Conservation (phyloP, 2,329 filamentous ascomycete species). For the Claviceps quebecensis region DNA sequence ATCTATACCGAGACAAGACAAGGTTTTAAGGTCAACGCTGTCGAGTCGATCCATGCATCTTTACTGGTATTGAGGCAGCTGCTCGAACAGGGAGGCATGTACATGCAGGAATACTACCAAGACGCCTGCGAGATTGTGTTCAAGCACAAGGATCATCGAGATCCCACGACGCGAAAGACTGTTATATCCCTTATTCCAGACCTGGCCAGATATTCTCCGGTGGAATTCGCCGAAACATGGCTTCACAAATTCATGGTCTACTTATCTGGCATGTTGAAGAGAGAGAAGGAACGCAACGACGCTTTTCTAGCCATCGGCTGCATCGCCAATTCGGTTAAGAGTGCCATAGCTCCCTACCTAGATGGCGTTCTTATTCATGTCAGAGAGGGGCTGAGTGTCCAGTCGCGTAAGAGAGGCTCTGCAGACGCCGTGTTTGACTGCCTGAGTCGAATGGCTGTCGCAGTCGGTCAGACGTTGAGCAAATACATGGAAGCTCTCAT, state of each 20-base stretch:
- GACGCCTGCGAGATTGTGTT: slow-evolving; percentile 88
- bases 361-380: slow-evolving; percentile 91
- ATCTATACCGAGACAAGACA: slow-evolving; percentile 76
- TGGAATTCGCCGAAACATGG: slow-evolving; percentile 76
- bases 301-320: slow-evolving; percentile 94
- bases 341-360: slow-evolving; percentile 85
- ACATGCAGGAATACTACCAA: slow-evolving; percentile 90
- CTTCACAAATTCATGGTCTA: slow-evolving; percentile 97
- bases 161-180: slow-evolving; percentile 74
- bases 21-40: slow-evolving; percentile 65
- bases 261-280: slow-evolving; percentile 82
- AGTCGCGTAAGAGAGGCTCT: slow-evolving; percentile 51
- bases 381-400: slow-evolving; percentile 72
- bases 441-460: slow-evolving; percentile 89
- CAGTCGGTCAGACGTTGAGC: slow-evolving; percentile 89
- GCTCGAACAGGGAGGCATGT: slow-evolving; percentile 92
- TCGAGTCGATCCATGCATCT: slow-evolving; percentile 89
- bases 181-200: slow-evolving; percentile 86
- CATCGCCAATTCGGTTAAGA: slow-evolving; percentile 91
- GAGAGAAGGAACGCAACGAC: slow-evolving; percentile 85
- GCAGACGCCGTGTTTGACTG: slow-evolving; percentile 87
- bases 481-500: slow-evolving; percentile 96
- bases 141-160: slow-evolving; percentile 83
- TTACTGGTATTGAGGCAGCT: slow-evolving; percentile 86
- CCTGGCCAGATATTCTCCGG: slow-evolving; percentile 80